Evolutionary conservation across 2,329 filamentous ascomycete genomes (phyloP).

Genomic region (Hypoxylon sp.): DNA sequence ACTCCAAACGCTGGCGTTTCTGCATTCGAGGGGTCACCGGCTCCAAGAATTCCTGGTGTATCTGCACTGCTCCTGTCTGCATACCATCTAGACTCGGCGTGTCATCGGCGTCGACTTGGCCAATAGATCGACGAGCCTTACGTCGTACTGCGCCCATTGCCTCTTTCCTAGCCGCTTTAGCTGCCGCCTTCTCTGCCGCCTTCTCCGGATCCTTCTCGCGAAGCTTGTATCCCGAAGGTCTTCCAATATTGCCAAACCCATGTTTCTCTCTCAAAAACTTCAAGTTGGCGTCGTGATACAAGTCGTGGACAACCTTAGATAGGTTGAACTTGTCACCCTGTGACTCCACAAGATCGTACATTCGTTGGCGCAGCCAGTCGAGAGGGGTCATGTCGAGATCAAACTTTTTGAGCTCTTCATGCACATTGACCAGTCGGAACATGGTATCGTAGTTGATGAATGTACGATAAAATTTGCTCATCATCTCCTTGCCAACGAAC

Average conservation of each 20-base stretch:
- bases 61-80: conserved; percentile 27
- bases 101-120: conserved; percentile 49
- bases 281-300: conserved; percentile 68
- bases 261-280: conserved; percentile 62
- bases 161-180: conserved; percentile 50
- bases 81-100: conserved; percentile 30
- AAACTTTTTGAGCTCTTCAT: conserved; percentile 66
- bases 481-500: conserved; percentile 64
- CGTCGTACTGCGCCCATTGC: conserved; percentile 38
- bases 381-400: conserved; percentile 64
- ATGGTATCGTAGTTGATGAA: conserved; percentile 67
- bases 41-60: conserved; percentile 44
- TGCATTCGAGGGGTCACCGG: conserved; percentile 47
- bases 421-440: conserved; percentile 65
- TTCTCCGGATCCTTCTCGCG: conserved; percentile 55
- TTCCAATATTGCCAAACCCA: conserved; percentile 68
- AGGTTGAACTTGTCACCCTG: conserved; percentile 64
- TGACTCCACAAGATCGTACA: conserved; percentile 61
- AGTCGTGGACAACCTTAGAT: conserved; percentile 62
- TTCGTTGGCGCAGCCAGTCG: conserved; percentile 68
- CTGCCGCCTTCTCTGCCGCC: conserved; percentile 36
- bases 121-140: conserved; percentile 48
- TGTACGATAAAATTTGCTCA: conserved; percentile 55
- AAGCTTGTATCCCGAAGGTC: conserved; percentile 59
- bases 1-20: conserved; percentile 50